Evolutionary conservation across 73 alveolate species (phyloP).

Genomic region (Diophrys sp.): DNA sequence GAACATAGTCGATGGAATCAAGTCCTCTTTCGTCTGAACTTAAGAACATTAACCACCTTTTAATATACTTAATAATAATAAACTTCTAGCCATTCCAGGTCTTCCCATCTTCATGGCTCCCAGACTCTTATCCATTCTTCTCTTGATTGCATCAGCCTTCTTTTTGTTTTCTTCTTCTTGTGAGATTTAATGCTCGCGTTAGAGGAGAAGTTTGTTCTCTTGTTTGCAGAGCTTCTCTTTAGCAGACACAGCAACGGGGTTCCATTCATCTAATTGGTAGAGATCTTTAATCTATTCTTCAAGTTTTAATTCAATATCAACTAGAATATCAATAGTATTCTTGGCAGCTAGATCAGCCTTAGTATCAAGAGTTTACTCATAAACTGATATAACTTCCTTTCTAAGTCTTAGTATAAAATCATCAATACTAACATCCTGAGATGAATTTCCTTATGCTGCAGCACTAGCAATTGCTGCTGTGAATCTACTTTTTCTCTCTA

Average conservation of each 20-base stretch:
- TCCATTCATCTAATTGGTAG: slow-evolving; percentile 31
- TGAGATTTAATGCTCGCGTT: slow-evolving; percentile 17
- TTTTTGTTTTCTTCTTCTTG: slow-evolving; percentile 13
- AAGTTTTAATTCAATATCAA: slow-evolving; percentile 28
- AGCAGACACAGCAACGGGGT: slow-evolving; percentile 37
- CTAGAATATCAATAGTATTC: slow-evolving; percentile 27
- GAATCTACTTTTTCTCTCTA: not conserved
- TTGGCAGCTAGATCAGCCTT: slow-evolving; percentile 36
- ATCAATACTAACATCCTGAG: slow-evolving; percentile 53
- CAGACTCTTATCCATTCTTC: slow-evolving; percentile 28
- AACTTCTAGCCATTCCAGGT: slow-evolving; percentile 2
- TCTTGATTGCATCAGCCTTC: slow-evolving; percentile 16
- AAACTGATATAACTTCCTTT: slow-evolving; percentile 24
- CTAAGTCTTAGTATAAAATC: slow-evolving; percentile 42
- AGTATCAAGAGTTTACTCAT: slow-evolving; percentile 20
- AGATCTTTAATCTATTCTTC: slow-evolving; percentile 42
- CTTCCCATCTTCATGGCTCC: slow-evolving; percentile 5
- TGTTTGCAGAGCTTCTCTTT: slow-evolving; percentile 28
- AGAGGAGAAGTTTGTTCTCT: slow-evolving; percentile 8
- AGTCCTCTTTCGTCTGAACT: too few relatives aligned
- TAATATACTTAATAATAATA: too few relatives aligned
- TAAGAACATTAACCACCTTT: too few relatives aligned
- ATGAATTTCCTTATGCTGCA: slow-evolving; percentile 24
- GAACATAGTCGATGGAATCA: too few relatives aligned
- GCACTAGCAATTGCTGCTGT: not conserved